Conservation (phyloP, 257 asterid genomes). For the Handroanthus guayacan region DNA sequence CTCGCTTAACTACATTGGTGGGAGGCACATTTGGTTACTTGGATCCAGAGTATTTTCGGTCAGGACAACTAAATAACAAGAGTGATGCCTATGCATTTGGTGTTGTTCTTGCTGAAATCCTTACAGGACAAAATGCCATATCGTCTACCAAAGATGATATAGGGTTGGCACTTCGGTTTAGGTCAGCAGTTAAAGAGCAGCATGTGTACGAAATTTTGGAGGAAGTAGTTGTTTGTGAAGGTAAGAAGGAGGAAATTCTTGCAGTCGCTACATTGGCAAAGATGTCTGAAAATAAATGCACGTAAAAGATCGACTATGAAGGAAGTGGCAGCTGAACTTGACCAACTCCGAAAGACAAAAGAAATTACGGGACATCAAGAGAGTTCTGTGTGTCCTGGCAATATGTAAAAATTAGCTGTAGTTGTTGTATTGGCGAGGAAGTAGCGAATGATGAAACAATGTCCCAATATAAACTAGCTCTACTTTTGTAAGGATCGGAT, state of each 20-base stretch:
- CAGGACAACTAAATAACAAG: slow-evolving; percentile 50
- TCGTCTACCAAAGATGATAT: slow-evolving; percentile 11
- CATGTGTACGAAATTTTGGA: slow-evolving; percentile 38
- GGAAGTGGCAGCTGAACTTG: slow-evolving; percentile 50
- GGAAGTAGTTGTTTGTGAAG: slow-evolving; percentile 20
- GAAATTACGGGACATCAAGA: neutral
- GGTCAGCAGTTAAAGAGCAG: slow-evolving; percentile 35
- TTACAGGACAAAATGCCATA: slow-evolving; percentile 44
- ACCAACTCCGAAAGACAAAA: slow-evolving; percentile 30
- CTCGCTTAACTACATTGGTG: slow-evolving; percentile 42
- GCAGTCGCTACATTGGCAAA: slow-evolving; percentile 38
- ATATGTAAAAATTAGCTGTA: neutral
- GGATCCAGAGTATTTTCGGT: slow-evolving; percentile 48
- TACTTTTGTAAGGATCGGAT: too few species aligned
- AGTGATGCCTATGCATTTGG: slow-evolving; percentile 54
- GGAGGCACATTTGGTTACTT: slow-evolving; percentile 55
- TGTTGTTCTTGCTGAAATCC: slow-evolving; percentile 48
- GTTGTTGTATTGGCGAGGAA: too few species aligned
- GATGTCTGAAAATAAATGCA: slow-evolving; percentile 37
- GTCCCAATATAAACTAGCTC: neutral
- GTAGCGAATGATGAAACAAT: neutral
- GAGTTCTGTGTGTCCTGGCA: neutral
- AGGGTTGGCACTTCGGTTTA: slow-evolving; percentile 45
- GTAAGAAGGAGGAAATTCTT: slow-evolving; percentile 26
- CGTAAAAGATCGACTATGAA: slow-evolving; percentile 49